Conservation (phyloP, 306 rosid species). For the Cotoneaster glaucophyllus region DNA sequence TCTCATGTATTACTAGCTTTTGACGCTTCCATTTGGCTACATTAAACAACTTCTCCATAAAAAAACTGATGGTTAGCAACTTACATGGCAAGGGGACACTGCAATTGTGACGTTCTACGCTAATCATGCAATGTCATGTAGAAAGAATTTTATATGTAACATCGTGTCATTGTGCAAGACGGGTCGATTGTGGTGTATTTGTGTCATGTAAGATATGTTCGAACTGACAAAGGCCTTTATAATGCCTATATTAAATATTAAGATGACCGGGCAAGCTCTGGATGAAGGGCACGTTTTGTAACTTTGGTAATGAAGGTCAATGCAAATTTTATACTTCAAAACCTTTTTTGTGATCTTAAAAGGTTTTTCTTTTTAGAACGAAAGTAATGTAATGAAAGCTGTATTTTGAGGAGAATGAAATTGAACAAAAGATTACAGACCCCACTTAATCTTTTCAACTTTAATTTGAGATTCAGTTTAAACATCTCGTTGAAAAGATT, state of each 20-base stretch:
- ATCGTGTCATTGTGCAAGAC: no score
- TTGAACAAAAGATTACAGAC: neutral
- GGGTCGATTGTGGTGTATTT: no score
- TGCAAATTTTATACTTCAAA: neutral
- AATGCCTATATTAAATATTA: neutral
- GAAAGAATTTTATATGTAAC: no score
- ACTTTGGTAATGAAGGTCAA: neutral
- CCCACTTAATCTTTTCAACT: neutral
- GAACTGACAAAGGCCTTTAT: neutral
- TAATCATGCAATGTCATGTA: no score
- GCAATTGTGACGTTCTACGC: no score
- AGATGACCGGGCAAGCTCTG: neutral
- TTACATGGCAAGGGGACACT: no score
- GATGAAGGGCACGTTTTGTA: neutral
- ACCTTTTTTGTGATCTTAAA: neutral
- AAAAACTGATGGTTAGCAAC: no score
- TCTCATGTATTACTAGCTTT: neutral
- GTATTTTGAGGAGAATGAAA: neutral
- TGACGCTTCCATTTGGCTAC: neutral
- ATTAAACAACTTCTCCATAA: no score
- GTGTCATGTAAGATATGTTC: no score
- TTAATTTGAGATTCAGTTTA: conserved; percentile 1
- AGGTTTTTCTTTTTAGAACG: neutral
- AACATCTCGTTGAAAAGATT: neutral
- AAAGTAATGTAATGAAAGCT: neutral